Percentiles rank a stretch among this genome's conserved stretches.
phyloP scores from a whole-genome alignment of 2,329 filamentous ascomycete species.

The Pseudogymnoascus sp. region DNA sequence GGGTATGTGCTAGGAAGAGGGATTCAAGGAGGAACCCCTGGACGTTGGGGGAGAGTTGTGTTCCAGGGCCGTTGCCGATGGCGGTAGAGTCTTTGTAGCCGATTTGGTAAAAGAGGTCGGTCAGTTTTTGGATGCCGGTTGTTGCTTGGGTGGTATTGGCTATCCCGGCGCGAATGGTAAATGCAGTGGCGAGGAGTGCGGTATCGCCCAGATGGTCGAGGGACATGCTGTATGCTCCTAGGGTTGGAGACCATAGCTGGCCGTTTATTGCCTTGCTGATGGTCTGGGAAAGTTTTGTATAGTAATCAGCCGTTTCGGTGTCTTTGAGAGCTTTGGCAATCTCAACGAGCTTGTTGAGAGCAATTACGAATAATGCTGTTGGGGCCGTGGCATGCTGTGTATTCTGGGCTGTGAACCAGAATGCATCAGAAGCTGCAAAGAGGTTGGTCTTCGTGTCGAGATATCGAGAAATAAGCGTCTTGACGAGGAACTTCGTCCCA shows the following conservation, averaged over 20 bases:
- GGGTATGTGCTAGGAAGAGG: slow-evolving; percentile 26
- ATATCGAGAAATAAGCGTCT: not conserved
- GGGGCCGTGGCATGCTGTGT: not conserved
- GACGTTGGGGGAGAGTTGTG: slow-evolving; percentile 38
- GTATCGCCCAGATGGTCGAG: slow-evolving; percentile 25
- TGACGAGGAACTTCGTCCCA: not conserved
- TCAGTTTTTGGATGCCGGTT: slow-evolving; percentile 27
- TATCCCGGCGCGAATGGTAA: slow-evolving; percentile 29
- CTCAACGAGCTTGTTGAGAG: slow-evolving; percentile 22
- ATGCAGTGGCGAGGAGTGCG: slow-evolving; percentile 29
- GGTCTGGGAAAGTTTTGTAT: slow-evolving; percentile 18
- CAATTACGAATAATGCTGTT: slow-evolving; percentile 8
- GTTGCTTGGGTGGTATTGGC: slow-evolving; percentile 28
- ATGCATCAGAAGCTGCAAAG: not conserved
- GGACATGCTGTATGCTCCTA: slow-evolving; percentile 29
- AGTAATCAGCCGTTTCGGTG: slow-evolving; percentile 19
- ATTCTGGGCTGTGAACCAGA: not conserved
- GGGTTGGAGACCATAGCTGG: slow-evolving; percentile 28
- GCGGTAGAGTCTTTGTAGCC: slow-evolving; percentile 31
- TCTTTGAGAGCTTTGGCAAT: slow-evolving; percentile 30
- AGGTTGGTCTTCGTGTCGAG: not conserved
- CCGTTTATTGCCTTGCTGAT: slow-evolving; percentile 26
- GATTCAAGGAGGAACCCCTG: slow-evolving; percentile 37
- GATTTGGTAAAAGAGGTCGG: slow-evolving; percentile 26
- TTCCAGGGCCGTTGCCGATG: slow-evolving; percentile 16